Evolutionary conservation across 345 rosid species (phyloP).

Genomic region (Corchorus olitorius): DNA sequence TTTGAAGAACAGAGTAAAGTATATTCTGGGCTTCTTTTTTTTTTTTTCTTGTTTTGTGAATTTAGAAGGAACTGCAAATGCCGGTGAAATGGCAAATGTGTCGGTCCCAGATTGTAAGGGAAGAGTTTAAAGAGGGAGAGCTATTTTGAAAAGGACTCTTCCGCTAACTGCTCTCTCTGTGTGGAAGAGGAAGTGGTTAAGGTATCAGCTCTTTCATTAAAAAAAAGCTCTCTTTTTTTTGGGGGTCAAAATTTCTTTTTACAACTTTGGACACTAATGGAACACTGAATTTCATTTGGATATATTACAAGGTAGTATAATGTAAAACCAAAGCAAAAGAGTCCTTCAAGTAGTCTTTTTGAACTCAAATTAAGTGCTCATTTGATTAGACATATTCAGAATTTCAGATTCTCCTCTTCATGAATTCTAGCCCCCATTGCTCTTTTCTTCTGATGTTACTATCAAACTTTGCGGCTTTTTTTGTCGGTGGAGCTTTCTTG

Average conservation of each 20-base stretch:
- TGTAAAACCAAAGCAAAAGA: background rate
- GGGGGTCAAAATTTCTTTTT: too few species aligned
- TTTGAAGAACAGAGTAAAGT: conserved; percentile 25
- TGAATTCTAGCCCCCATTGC: background rate
- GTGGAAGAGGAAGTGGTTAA: background rate
- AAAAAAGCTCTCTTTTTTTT: background rate
- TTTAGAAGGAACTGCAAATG: background rate
- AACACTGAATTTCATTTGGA: too few species aligned
- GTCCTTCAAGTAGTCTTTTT: background rate
- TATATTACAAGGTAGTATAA: background rate
- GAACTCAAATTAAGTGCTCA: background rate
- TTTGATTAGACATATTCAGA: background rate
- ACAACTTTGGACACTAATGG: too few species aligned
- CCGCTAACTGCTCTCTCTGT: conserved; percentile 16
- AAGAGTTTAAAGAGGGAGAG: background rate
- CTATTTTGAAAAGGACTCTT: conserved; percentile 24
- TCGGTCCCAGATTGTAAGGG: conserved; percentile 19
- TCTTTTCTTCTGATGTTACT: background rate
- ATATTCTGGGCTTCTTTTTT: conserved; percentile 1
- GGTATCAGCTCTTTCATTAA: background rate
- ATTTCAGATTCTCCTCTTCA: background rate
- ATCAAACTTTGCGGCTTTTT: background rate
- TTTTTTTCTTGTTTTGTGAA: background rate
- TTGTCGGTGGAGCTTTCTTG: conserved; percentile 11
- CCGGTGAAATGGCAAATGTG: conserved; percentile 2